phyloP scores from a whole-genome alignment of 805 yeast species.

The Spathaspora boniae region DNA sequence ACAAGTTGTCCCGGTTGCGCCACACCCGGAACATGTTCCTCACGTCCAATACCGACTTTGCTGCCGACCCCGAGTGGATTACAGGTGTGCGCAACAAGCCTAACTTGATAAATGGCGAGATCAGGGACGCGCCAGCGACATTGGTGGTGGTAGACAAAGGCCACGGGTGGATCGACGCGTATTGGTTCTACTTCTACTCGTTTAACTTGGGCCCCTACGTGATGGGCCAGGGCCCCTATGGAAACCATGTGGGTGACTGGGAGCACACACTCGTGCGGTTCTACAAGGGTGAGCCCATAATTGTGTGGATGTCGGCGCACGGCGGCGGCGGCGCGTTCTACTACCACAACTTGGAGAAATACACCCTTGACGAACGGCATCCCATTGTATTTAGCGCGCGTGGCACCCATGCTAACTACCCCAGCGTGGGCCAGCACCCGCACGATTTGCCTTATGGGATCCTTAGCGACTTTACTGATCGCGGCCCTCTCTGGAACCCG shows the following conservation, averaged over 20 bases:
- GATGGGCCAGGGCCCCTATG: slow-evolving; percentile 97
- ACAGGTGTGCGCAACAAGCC: slow-evolving; percentile 72
- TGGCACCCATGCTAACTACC: slow-evolving; percentile 97
- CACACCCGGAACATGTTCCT: slow-evolving; percentile 44
- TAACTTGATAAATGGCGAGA: slow-evolving; percentile 64
- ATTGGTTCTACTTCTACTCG: slow-evolving; percentile 93
- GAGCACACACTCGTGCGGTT: slow-evolving; percentile 90
- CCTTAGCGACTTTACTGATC: slow-evolving; percentile 86
- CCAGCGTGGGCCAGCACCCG: slow-evolving; percentile 92
- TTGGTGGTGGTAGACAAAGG: slow-evolving; percentile 88
- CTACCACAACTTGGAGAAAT: slow-evolving; percentile 71
- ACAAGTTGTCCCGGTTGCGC: slow-evolving; percentile 29
- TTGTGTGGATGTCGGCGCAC: slow-evolving; percentile 96
- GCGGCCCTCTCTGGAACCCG: slow-evolving; percentile 97
- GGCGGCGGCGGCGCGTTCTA: slow-evolving; percentile 94
- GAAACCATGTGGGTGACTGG: slow-evolving; percentile 98
- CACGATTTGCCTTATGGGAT: slow-evolving; percentile 94
- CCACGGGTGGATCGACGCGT: slow-evolving; percentile 91
- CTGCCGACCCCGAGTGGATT: slow-evolving; percentile 73
- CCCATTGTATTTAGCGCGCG: slow-evolving; percentile 88
- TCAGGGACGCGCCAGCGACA: slow-evolving; percentile 74
- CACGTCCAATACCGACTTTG: slow-evolving; percentile 70
- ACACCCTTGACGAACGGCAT: slow-evolving; percentile 38
- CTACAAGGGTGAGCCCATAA: slow-evolving; percentile 71
- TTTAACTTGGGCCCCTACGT: slow-evolving; percentile 95